A percentile compares a stretch with the other conserved stretches of the same genome.
These are phyloP conservation scores for Termitomyces sp. DNA, from an alignment of 768 basidiomycete genomes.

Conservation along the genomic window DNA sequence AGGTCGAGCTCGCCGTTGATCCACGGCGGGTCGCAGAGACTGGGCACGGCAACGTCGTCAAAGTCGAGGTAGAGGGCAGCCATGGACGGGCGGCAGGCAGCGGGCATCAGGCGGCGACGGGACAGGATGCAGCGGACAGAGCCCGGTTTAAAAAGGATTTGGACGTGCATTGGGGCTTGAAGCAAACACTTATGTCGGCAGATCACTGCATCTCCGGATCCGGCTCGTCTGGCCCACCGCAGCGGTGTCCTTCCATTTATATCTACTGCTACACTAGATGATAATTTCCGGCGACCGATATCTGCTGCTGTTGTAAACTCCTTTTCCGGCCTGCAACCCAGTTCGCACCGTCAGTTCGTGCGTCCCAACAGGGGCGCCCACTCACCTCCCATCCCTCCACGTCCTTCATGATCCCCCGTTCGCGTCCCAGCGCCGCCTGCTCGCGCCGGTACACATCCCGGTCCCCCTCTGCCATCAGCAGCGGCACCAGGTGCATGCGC, in stretches of 20 bases:
- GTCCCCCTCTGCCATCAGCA: conserved; percentile 91
- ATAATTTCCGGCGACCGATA: conserved; percentile 48
- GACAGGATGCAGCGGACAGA: conserved; percentile 18
- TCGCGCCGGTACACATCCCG: conserved; percentile 81
- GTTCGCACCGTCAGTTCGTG: conserved; percentile 8
- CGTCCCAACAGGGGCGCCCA: conserved; percentile 15
- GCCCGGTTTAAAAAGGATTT: conserved; percentile 38
- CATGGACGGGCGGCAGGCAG: conserved; percentile 27
- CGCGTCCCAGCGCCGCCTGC: conserved; percentile 71
- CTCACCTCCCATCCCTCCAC: conserved; percentile 93
- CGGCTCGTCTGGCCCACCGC: no score
- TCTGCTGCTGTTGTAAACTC: conserved; percentile 76
- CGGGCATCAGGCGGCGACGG: conserved; percentile 32
- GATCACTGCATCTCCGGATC: background rate
- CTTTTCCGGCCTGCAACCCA: conserved; percentile 66
- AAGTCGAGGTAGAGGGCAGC: conserved; percentile 14
- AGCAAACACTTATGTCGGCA: conserved; percentile 6
- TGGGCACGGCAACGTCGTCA: no score
- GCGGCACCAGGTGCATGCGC: conserved; percentile 87
- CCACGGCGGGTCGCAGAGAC: no score
- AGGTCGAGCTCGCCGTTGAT: no score
- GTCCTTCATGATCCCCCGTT: conserved; percentile 92
- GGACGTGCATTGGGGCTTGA: conserved; percentile 17
- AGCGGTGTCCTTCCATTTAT: conserved; percentile 7
- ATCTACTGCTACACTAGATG: conserved; percentile 12